Base-by-base conservation (phyloP, 2,329 filamentous ascomycete genomes). In the Colletotrichum camelliae region DNA sequence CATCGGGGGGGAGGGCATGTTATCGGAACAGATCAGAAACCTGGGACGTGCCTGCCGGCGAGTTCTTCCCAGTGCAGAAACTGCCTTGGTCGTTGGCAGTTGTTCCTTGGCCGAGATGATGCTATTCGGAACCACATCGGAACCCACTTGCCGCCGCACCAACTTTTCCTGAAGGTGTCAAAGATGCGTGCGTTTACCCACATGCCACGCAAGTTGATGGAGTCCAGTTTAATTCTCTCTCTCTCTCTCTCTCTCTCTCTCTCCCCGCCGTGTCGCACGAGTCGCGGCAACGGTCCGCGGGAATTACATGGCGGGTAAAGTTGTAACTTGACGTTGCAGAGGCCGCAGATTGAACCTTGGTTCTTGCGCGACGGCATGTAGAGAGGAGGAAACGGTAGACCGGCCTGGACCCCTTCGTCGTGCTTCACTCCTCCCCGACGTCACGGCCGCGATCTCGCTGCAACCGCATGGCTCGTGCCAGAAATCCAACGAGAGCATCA, bases 111-210 rank as follows among this genome's bases (percentile, higher is more conserved):
- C 39, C 4, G 61, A 48, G 31, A 62, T 72, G 73, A 75, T 72
- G 73, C 73, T 75, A 75, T 75, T 75, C 73, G 69, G 73, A 68
- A 72, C 62, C 69, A 48, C 55, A 29, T 43, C 62, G 55, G 64
- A 64, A 57, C 39, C 73, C 73, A 75, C 73, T 75, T 75, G 62
- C 73, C 73, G 69, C 61, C 61, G 18, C 43, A 66, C 48, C 9
- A 70, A 66, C 52, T 60, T 60, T 67, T 15, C 7, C 24, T 24
- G 15, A 27, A 24, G 27, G 58, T 74, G 37, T 29, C 39, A 31
- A 33, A 35, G 58, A 15, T 35, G 60, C 33, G 18, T 37, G 18
- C 18, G 1, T 5, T 12, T 66, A 61, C 61, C 72, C 67, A 66
- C 72, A 65, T 60, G 65, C 48, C 60, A 35, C 72, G 67, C 31